Evolutionary conservation across 371 early-diverging fungal genomes (phyloP).

Genomic region (Mucor piriformis): DNA sequence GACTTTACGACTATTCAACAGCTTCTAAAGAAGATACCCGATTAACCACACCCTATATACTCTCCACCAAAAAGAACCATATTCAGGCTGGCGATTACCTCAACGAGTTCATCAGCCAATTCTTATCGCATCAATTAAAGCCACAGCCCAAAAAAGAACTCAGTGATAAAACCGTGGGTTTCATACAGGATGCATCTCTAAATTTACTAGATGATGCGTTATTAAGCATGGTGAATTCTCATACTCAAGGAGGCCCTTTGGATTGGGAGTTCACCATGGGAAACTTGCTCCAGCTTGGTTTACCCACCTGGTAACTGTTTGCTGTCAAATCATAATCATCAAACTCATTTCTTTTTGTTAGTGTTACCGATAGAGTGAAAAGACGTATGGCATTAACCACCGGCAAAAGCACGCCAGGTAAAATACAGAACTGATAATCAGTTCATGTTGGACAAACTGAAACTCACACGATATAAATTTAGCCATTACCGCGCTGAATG

Average conservation of each 20-base stretch:
- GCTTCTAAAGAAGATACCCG: too few relatives aligned
- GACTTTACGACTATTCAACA: too few relatives aligned
- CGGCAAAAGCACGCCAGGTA: slow-evolving; percentile 8
- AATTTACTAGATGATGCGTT: background rate
- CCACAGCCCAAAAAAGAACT: background rate
- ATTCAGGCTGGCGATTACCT: background rate
- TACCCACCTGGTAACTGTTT: slow-evolving; percentile 2
- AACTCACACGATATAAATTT: background rate
- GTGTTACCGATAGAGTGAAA: slow-evolving; percentile 7
- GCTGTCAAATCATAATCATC: background rate
- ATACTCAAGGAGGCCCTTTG: background rate
- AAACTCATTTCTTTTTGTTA: background rate
- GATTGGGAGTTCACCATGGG: slow-evolving; percentile 12
- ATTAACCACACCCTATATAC: too few relatives aligned
- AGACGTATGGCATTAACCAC: slow-evolving; percentile 3
- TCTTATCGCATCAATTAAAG: background rate
- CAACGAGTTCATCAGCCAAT: background rate
- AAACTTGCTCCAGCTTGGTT: background rate
- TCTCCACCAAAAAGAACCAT: too few relatives aligned
- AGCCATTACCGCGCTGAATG: slow-evolving; percentile 7
- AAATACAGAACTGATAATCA: too few relatives aligned
- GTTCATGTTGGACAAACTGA: too few relatives aligned
- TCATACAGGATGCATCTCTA: background rate
- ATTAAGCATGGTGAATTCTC: background rate
- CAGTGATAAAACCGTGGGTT: background rate